These are phyloP conservation scores for Apiospora saccharicola DNA, from an alignment of 2,329 filamentous ascomycete genomes.

Conservation along the genomic window DNA sequence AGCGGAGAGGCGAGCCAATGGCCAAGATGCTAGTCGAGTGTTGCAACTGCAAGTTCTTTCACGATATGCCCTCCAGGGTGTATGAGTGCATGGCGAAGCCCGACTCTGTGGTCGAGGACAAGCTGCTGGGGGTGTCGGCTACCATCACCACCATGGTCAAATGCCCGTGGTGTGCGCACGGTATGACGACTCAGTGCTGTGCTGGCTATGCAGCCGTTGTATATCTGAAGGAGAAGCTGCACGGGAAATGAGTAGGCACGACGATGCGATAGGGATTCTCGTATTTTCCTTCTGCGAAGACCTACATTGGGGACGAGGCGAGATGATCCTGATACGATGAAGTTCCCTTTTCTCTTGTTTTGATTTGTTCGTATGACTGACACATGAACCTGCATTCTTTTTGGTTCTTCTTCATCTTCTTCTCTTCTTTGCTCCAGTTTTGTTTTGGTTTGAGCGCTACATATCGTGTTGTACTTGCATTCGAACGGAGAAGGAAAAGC, in stretches of 20 bases:
- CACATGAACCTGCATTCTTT: not conserved
- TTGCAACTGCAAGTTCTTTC: constrained; percentile 69
- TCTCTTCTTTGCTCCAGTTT: not conserved
- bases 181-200: constrained; percentile 74
- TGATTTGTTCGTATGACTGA: constrained; percentile 13
- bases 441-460: not conserved
- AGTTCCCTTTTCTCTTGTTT: not conserved
- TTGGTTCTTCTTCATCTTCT: not conserved
- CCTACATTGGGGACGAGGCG: not conserved
- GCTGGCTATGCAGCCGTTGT: constrained; percentile 73
- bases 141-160: constrained; percentile 67
- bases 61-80: constrained; percentile 70
- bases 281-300: not conserved
- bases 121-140: constrained; percentile 60
- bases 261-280: not conserved
- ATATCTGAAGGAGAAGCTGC: constrained; percentile 69
- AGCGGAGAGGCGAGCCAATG: constrained; percentile 47
- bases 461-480: not conserved
- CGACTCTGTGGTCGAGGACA: constrained; percentile 60
- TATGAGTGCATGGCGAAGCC: constrained; percentile 71
- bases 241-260: constrained; percentile 43
- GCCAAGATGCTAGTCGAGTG: constrained; percentile 72
- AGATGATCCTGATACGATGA: not conserved
- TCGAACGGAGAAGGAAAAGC: not conserved
- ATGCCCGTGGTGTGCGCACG: constrained; percentile 77